Conservation (phyloP, 352 stramenopile species). For the Stephanocyclus meneghinianus region DNA sequence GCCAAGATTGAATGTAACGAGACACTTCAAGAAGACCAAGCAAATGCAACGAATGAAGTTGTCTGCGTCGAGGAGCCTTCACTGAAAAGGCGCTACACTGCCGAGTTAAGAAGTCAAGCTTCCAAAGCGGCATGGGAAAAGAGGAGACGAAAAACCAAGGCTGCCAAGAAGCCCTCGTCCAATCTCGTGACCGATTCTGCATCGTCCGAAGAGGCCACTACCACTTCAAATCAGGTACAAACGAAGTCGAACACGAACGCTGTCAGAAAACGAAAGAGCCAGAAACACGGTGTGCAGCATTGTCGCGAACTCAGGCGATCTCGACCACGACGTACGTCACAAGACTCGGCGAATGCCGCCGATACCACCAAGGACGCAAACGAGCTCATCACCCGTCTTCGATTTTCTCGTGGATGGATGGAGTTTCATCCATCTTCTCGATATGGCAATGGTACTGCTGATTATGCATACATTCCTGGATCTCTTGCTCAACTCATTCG, state of each 20-base stretch:
- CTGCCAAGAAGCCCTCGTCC: constrained; percentile 1
- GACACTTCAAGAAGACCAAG: background rate
- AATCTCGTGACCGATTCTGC: constrained; percentile 12
- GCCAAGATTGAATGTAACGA: constrained; percentile 8
- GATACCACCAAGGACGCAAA: constrained; percentile 23
- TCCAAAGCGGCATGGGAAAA: constrained; percentile 46
- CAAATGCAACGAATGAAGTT: background rate
- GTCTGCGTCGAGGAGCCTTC: background rate
- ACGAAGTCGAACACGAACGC: constrained; percentile 4
- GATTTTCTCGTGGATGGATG: constrained; percentile 36
- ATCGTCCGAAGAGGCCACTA: constrained; percentile 3
- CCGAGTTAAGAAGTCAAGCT: constrained; percentile 20
- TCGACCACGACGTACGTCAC: background rate
- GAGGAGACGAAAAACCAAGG: background rate
- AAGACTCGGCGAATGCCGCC: background rate
- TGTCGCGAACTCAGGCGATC: background rate
- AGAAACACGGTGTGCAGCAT: background rate
- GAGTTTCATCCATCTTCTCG: constrained; percentile 53
- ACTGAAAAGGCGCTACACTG: constrained; percentile 31
- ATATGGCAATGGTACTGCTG: constrained; percentile 44
- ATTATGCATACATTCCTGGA: constrained; percentile 45
- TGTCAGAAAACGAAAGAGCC: background rate
- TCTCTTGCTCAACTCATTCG: constrained; percentile 47
- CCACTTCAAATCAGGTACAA: background rate
- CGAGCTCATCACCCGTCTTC: constrained; percentile 32